Base-by-base conservation (phyloP, 2,329 filamentous ascomycete genomes). In the Ilyonectria mors-panacis region DNA sequence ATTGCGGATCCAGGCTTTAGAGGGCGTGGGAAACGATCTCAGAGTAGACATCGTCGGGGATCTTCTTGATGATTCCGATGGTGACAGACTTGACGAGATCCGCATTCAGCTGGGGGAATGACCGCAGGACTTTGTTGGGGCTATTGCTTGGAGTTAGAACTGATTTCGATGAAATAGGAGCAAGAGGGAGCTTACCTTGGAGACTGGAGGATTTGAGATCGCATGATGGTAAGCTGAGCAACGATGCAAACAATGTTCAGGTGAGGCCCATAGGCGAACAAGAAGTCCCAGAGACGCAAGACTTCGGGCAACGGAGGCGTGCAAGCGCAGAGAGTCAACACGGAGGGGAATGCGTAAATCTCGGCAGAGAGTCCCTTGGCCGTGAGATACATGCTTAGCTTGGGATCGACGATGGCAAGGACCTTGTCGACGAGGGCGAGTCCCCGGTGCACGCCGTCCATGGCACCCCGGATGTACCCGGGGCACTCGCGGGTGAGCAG, bases 161-260 rank as follows among this genome's bases (percentile, higher is more conserved):
- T 19, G 13, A 48, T 39, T 9, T 15, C 26, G 9, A 45, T 15
- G 26, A 37, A 21, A 5, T 48, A 51, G 35, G 67, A 47, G 35
- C 61, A 63, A 58, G 10, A 9, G 39, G 42, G 44, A 59, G 50
- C 60, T 72, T 84, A 97, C 95, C 93, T 97, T 7, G 92, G 88
- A 64, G 93, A 97, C 64, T 90, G 90, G 73, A 99, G 83, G 59
- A 99, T 91, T 68, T 94, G 91, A 63, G 95, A 92, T 66, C 95
- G 87, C 82, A 98, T 94, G 75, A 97, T 88, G 55, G 98, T 92
- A 59, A 99, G 85, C 82, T 99, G 96, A 15, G 95, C 95, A 17
- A 98, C 96, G 70, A 99, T 98, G 79, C 96, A 98, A 23, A 99
- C 83, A 63, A 99, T 94, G 77, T 99, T 99, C 68, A 99, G 81